Percentiles rank a stretch among this genome's conserved stretches.
These are phyloP conservation scores for Aschersonia sp. DNA, from an alignment of 2,329 filamentous ascomycete genomes.

Conservation along the genomic window DNA sequence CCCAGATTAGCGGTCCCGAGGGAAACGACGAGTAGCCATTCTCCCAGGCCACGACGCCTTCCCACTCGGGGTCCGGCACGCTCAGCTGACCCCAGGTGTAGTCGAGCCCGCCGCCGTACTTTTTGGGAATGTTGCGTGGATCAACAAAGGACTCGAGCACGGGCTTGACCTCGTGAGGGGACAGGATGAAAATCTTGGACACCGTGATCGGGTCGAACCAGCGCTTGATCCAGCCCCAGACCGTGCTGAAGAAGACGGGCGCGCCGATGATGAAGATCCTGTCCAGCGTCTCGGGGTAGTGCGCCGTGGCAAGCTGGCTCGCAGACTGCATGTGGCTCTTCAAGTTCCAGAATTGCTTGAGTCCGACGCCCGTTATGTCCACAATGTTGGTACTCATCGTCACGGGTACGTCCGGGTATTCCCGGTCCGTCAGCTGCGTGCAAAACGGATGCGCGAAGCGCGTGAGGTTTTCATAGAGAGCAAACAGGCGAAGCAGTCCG, in stretches of 20 bases:
- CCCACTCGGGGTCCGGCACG: constrained; percentile 50
- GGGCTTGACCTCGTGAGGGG: constrained; percentile 54
- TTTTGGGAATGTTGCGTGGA: constrained; percentile 66
- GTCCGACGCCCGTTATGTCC: constrained; percentile 72
- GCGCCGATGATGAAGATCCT: constrained; percentile 64
- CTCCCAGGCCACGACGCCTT: constrained; percentile 35
- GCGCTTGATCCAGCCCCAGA: constrained; percentile 89
- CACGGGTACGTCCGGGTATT: constrained; percentile 67
- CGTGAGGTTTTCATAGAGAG: constrained; percentile 84
- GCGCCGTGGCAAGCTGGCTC: constrained; percentile 72
- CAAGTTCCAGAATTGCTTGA: constrained; percentile 93
- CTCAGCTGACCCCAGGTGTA: constrained; percentile 67
- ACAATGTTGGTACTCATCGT: constrained; percentile 91
- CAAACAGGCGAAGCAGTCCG: constrained; percentile 75
- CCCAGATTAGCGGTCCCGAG: constrained; percentile 42
- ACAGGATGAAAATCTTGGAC: constrained; percentile 90
- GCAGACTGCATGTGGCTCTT: constrained; percentile 91
- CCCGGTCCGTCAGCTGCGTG: constrained; percentile 58
- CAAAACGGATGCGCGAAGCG: constrained; percentile 77
- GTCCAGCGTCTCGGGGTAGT: constrained; percentile 85
- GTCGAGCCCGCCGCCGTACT: constrained; percentile 77
- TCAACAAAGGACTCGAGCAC: constrained; percentile 76
- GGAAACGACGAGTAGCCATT: constrained; percentile 38
- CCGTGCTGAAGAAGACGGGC: constrained; percentile 78
- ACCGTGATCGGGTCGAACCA: constrained; percentile 93